Evolutionary conservation across 2,329 filamentous ascomycete genomes (phyloP).

Genomic region (Penicillium griseofulvum): DNA sequence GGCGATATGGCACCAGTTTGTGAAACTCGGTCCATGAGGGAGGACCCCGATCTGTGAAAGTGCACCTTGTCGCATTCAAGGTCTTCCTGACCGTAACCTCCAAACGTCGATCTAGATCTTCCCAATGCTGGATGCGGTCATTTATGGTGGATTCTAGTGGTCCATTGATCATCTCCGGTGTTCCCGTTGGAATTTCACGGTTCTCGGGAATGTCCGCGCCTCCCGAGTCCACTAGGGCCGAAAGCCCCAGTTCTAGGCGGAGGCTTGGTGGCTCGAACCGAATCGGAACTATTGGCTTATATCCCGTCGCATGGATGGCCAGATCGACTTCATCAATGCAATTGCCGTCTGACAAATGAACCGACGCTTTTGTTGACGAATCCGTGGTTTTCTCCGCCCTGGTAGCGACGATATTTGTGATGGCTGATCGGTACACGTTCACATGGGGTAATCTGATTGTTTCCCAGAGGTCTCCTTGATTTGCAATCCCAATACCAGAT

Average conservation of each 20-base stretch:
- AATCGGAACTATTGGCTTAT: conserved; percentile 21
- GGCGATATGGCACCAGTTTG: conserved; percentile 14
- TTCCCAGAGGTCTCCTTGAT: conserved; percentile 26
- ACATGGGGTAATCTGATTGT: conserved; percentile 19
- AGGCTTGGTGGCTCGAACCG: conserved; percentile 15
- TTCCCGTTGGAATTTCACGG: neutral
- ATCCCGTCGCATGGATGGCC: conserved; percentile 25
- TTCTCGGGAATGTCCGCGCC: neutral
- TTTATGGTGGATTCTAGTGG: neutral
- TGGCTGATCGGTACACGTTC: conserved; percentile 20
- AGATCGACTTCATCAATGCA: conserved; percentile 18
- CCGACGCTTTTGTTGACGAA: neutral
- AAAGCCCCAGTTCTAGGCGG: conserved; percentile 16
- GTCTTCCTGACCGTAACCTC: conserved; percentile 7
- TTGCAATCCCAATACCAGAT: conserved; percentile 23
- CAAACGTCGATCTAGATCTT: conserved; percentile 6
- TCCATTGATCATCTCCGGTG: neutral
- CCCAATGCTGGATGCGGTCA: conserved; percentile 11
- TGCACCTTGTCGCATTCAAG: conserved; percentile 4
- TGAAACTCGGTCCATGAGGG: conserved; percentile 1
- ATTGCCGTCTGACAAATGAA: conserved; percentile 10
- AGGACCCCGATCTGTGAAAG: neutral
- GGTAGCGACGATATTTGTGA: conserved; percentile 3
- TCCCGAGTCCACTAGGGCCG: neutral
- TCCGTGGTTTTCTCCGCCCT: neutral